Conservation (phyloP, 352 stramenopile species). For the Peronospora farinosa region DNA sequence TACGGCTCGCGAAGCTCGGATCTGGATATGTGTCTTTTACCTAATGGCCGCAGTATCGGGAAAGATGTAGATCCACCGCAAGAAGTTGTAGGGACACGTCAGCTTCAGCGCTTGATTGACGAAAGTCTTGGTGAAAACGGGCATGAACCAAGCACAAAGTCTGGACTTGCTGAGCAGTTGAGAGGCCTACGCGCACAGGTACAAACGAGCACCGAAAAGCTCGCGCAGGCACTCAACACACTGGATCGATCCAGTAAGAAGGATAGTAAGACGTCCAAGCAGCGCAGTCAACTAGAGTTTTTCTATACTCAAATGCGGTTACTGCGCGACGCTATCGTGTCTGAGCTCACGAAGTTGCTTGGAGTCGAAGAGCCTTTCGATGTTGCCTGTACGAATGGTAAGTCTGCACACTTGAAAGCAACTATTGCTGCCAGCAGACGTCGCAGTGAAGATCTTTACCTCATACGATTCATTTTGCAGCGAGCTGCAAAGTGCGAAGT, state of each 20-base stretch:
- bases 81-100: slow-evolving; percentile 30
- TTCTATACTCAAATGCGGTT: slow-evolving; percentile 37
- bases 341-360: slow-evolving; percentile 16
- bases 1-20: slow-evolving; percentile 69
- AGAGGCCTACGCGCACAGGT: slow-evolving; percentile 39
- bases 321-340: slow-evolving; percentile 29
- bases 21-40: slow-evolving; percentile 67
- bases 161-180: slow-evolving; percentile 24
- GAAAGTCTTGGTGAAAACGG: slow-evolving; percentile 14
- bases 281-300: slow-evolving; percentile 40
- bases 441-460: slow-evolving; percentile 45
- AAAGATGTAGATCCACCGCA: slow-evolving; percentile 12
- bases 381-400: slow-evolving; percentile 8
- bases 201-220: slow-evolving; percentile 46
- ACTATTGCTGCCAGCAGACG: slow-evolving; percentile 33
- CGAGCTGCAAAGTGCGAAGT: slow-evolving; percentile 51
- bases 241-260: slow-evolving; percentile 30
- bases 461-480: slow-evolving; percentile 38
- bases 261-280: slow-evolving; percentile 22
- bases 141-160: slow-evolving; percentile 10
- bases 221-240: slow-evolving; percentile 32
- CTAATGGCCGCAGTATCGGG: slow-evolving; percentile 12
- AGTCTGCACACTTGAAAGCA: slow-evolving; percentile 27
- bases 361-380: slow-evolving; percentile 9
- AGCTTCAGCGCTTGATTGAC: slow-evolving; percentile 42